A percentile compares a stretch with the other conserved stretches of the same genome.
phyloP scores from a whole-genome alignment of 1,284 basidiomycete genomes.

The Leccinum pachyderme region DNA sequence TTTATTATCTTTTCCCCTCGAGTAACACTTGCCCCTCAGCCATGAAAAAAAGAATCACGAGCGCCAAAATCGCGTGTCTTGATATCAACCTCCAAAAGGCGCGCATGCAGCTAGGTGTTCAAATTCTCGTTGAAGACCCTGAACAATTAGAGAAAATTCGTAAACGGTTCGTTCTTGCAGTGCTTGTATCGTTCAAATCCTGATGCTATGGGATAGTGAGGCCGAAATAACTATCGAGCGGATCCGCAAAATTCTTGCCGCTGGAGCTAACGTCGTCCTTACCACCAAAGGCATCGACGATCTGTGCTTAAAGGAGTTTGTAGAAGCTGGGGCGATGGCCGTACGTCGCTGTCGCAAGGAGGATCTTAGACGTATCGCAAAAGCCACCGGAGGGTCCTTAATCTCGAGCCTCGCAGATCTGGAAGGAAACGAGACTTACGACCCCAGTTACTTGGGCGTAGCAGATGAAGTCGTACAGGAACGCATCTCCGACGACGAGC shows the following conservation, averaged over 20 bases:
- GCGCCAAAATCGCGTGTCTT: constrained; percentile 97
- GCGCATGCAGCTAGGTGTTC: constrained; percentile 97
- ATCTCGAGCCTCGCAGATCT: constrained; percentile 94
- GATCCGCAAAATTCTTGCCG: constrained; percentile 92
- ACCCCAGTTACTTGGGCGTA: constrained; percentile 83
- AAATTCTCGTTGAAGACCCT: constrained; percentile 97
- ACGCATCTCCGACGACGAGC: constrained; percentile 97
- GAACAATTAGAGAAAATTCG: constrained; percentile 97
- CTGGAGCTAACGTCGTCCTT: constrained; percentile 95
- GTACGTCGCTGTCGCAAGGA: constrained; percentile 98
- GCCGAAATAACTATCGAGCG: constrained; percentile 96
- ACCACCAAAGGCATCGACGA: constrained; percentile 99
- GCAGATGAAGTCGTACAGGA: constrained; percentile 98
- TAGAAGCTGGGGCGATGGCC: constrained; percentile 99
- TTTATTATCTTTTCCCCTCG: background rate
- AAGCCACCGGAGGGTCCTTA: constrained; percentile 93
- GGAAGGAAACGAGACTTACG: constrained; percentile 98
- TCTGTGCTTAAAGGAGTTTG: constrained; percentile 97
- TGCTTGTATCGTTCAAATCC: background rate
- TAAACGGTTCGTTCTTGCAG: constrained; percentile 59
- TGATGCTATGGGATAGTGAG: constrained; percentile 57
- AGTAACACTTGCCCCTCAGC: constrained; percentile 48
- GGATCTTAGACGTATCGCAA: constrained; percentile 95
- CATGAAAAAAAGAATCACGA: constrained; percentile 94
- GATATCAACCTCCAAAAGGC: constrained; percentile 98